Conservation (phyloP, 2,329 filamentous ascomycete genomes). For the Penicillium glabrum region DNA sequence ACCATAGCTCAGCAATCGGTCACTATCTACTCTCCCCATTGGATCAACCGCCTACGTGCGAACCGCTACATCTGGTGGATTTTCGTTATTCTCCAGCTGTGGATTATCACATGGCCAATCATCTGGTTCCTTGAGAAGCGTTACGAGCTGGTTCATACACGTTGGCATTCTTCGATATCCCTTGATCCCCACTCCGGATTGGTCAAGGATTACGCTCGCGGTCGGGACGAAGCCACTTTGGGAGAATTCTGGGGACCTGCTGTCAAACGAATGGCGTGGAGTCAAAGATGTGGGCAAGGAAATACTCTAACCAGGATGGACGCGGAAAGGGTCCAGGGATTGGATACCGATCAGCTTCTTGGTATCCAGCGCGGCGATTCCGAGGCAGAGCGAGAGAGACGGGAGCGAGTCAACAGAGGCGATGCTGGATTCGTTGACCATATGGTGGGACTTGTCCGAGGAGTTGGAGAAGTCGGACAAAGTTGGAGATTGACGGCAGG, state of each 20-base stretch:
- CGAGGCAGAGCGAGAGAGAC: slow-evolving; percentile 20
- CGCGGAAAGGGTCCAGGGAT: slow-evolving; percentile 20
- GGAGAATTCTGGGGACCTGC: slow-evolving; percentile 34
- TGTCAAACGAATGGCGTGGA: slow-evolving; percentile 38
- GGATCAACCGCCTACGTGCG: slow-evolving; percentile 38
- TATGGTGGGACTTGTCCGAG: slow-evolving; percentile 26
- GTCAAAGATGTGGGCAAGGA: slow-evolving; percentile 17
- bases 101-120: slow-evolving; percentile 41
- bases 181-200: slow-evolving; percentile 6
- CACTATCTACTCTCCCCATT: slow-evolving; percentile 40
- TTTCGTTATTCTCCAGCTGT: slow-evolving; percentile 39
- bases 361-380: slow-evolving; percentile 11
- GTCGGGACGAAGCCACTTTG: slow-evolving; percentile 27
- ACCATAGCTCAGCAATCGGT: slow-evolving; percentile 28
- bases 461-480: slow-evolving; percentile 24
- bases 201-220: slow-evolving; percentile 23
- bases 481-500: slow-evolving; percentile 23
- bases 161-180: slow-evolving; percentile 31
- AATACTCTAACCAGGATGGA: slow-evolving; percentile 18
- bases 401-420: slow-evolving; percentile 21
- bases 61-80: slow-evolving; percentile 36
- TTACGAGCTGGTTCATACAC: slow-evolving; percentile 33
- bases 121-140: slow-evolving; percentile 39
- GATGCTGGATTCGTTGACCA: slow-evolving; percentile 27
- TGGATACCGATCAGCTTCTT: slow-evolving; percentile 16